These are phyloP conservation scores for Colletotrichum paranaense DNA, from an alignment of 2,329 filamentous ascomycete genomes.

Conservation along the genomic window DNA sequence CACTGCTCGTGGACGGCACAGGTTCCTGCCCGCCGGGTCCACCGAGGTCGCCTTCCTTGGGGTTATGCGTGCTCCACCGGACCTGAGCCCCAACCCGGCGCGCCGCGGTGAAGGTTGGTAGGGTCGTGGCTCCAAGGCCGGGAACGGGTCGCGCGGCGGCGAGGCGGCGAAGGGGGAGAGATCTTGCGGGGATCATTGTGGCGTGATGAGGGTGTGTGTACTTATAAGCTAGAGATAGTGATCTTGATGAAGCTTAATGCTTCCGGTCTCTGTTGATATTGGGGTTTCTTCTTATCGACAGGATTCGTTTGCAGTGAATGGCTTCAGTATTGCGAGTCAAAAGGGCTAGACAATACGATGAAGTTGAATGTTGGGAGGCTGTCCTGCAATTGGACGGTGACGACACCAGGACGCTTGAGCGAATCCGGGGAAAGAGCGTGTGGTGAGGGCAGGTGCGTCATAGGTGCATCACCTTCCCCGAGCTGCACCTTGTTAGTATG, in stretches of 20 bases:
- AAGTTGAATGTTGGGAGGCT: background rate
- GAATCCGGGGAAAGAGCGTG: background rate
- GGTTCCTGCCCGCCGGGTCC: constrained; percentile 33
- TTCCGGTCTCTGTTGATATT: background rate
- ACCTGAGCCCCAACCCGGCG: background rate
- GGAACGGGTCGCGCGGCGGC: background rate
- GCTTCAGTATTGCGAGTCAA: background rate
- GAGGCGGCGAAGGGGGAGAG: background rate
- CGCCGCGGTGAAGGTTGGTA: background rate
- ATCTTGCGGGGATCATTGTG: constrained; percentile 8
- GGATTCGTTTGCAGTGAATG: too few relatives aligned
- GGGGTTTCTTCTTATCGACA: background rate
- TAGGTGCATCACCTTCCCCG: constrained; percentile 3
- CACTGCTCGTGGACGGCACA: constrained; percentile 5
- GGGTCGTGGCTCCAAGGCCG: background rate
- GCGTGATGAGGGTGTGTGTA: too few relatives aligned
- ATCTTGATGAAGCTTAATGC: too few relatives aligned
- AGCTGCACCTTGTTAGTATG: too few relatives aligned
- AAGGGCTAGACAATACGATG: background rate
- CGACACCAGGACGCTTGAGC: background rate
- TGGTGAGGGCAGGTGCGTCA: background rate
- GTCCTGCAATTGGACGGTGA: background rate
- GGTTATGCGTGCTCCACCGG: constrained; percentile 2
- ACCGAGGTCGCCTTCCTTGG: constrained; percentile 30
- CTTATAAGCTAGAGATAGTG: too few relatives aligned